Conservation (phyloP, 164 flowering plant genomes). For the Nymphaea colorata region DNA sequence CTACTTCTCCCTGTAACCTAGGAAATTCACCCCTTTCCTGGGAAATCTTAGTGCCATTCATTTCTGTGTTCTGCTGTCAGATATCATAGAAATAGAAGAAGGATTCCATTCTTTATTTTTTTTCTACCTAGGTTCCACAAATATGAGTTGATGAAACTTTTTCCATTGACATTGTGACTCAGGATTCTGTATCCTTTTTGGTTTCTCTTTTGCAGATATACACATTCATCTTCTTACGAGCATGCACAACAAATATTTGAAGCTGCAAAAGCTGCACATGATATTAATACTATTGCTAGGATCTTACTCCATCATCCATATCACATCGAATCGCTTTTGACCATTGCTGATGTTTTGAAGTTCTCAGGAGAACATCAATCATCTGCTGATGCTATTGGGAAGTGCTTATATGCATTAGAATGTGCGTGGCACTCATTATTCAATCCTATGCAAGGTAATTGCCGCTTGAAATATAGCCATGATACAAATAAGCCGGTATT, state of each 20-base stretch:
- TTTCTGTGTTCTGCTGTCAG: too few relatives aligned
- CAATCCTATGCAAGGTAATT: constrained; percentile 64
- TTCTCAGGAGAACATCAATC: constrained; percentile 74
- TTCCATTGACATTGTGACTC: too few relatives aligned
- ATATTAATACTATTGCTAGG: constrained; percentile 65
- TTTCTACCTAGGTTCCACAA: too few relatives aligned
- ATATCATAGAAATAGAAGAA: too few relatives aligned
- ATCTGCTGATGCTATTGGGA: constrained; percentile 62
- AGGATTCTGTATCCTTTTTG: too few relatives aligned
- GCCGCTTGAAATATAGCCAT: constrained; percentile 56
- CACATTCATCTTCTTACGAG: constrained; percentile 54
- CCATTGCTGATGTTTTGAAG: constrained; percentile 77
- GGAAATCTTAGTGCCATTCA: too few relatives aligned
- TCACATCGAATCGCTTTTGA: constrained; percentile 76
- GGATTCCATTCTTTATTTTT: too few relatives aligned
- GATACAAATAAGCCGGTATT: constrained; percentile 77
- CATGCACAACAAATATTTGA: constrained; percentile 74
- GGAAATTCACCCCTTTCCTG: too few relatives aligned
- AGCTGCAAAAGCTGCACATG: constrained; percentile 77
- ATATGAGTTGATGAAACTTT: too few relatives aligned
- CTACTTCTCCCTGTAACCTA: too few relatives aligned
- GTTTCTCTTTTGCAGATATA: constrained; percentile 33
- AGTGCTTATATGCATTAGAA: constrained; percentile 77
- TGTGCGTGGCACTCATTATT: constrained; percentile 95
- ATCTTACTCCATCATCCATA: constrained; percentile 57